Conservation (phyloP, 2,329 filamentous ascomycete species). For the Aspergillus versicolor region DNA sequence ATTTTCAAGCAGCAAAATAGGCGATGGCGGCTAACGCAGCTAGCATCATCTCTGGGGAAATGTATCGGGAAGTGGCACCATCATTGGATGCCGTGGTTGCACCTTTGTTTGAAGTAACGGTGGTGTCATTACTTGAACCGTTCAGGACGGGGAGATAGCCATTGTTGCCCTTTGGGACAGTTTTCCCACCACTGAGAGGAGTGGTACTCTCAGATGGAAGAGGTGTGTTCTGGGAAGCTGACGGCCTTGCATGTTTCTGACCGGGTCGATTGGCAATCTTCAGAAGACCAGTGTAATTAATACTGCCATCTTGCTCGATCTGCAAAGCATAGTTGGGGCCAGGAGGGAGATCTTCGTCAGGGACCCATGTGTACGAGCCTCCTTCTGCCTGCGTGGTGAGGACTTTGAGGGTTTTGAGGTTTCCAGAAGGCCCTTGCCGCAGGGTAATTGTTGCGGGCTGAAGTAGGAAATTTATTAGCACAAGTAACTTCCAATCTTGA, state of each 20-base stretch:
- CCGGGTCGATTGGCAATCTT: slow-evolving; percentile 38
- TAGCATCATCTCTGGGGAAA: slow-evolving; percentile 16
- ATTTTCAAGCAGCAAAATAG: slow-evolving; percentile 11
- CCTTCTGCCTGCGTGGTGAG: slow-evolving; percentile 48
- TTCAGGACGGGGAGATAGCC: slow-evolving; percentile 20
- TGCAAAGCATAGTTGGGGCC: slow-evolving; percentile 58
- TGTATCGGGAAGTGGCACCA: slow-evolving; percentile 11
- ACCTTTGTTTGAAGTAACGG: slow-evolving; percentile 15
- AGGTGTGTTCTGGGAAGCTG: slow-evolving; percentile 3
- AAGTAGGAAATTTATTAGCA: slow-evolving; percentile 14
- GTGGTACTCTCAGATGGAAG: slow-evolving; percentile 14
- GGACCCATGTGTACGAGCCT: slow-evolving; percentile 54
- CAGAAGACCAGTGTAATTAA: slow-evolving; percentile 60
- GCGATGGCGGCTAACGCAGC: slow-evolving; percentile 13
- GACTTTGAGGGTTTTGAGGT: slow-evolving; percentile 52
- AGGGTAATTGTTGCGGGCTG: slow-evolving; percentile 58
- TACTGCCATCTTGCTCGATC: slow-evolving; percentile 51
- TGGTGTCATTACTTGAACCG: slow-evolving; percentile 2
- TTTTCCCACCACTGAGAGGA: slow-evolving; percentile 10
- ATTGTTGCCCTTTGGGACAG: slow-evolving; percentile 21
- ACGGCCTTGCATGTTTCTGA: background rate
- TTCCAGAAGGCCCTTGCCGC: slow-evolving; percentile 50
- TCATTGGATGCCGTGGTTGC: slow-evolving; percentile 16
- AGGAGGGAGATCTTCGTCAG: slow-evolving; percentile 42
- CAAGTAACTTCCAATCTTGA: background rate